Percentiles rank a stretch among this genome's conserved stretches.
phyloP scores from a whole-genome alignment of 1,139 yeast genomes.

The Yamadazyma diddensiae region DNA sequence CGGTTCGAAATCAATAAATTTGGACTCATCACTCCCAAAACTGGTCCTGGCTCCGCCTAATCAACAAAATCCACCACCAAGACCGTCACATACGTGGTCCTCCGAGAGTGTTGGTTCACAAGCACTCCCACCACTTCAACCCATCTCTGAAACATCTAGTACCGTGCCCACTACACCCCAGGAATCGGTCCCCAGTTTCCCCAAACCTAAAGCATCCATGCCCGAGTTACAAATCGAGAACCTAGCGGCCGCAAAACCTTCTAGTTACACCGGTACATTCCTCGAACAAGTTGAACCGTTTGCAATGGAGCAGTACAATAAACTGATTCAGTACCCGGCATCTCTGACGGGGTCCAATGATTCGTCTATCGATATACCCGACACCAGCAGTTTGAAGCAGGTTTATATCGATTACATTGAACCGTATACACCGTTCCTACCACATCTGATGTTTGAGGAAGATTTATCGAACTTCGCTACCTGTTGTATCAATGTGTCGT shows the following conservation, averaged over 20 bases:
- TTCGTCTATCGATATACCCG: background rate
- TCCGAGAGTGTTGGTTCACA: too few relatives aligned
- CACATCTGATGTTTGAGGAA: constrained; percentile 11
- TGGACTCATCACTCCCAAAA: too few relatives aligned
- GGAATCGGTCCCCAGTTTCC: constrained; percentile 1
- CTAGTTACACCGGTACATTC: constrained; percentile 17
- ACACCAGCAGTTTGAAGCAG: constrained; percentile 7
- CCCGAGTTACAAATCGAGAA: background rate
- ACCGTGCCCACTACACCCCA: too few relatives aligned
- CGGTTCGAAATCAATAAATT: too few relatives aligned
- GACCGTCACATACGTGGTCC: background rate
- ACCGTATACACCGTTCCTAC: constrained; percentile 20
- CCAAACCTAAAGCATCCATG: too few relatives aligned
- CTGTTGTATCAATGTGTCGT: constrained; percentile 20
- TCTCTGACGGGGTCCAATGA: background rate
- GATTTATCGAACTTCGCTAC: constrained; percentile 16
- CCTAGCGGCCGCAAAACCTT: constrained; percentile 5
- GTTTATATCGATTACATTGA: constrained; percentile 16
- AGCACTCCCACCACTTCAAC: too few relatives aligned
- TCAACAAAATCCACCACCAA: too few relatives aligned
- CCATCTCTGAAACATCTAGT: too few relatives aligned
- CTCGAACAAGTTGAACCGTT: constrained; percentile 15
- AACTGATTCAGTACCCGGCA: constrained; percentile 6
- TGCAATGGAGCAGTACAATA: constrained; percentile 13
- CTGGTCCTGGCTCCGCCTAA: too few relatives aligned